These are phyloP conservation scores for Diaporthe eres DNA, from an alignment of 2,329 filamentous ascomycete genomes.

Conservation along the genomic window DNA sequence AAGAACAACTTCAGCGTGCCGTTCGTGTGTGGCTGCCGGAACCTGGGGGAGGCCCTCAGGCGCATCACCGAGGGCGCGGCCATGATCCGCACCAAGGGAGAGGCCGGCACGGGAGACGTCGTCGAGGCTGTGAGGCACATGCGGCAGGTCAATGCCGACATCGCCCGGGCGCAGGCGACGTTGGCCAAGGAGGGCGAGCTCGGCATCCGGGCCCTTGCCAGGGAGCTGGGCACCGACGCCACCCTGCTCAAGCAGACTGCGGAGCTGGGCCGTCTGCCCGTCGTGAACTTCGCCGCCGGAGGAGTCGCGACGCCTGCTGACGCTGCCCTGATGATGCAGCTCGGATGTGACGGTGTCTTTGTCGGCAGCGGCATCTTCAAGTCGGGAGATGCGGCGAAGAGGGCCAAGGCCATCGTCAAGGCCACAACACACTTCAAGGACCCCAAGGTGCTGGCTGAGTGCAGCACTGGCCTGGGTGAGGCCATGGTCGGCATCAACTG, in stretches of 20 bases:
- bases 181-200: slow-evolving; percentile 68
- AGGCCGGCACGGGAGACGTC: slow-evolving; percentile 96
- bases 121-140: slow-evolving; percentile 98
- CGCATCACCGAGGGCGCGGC: slow-evolving; percentile 94
- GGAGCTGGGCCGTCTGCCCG: slow-evolving; percentile 87
- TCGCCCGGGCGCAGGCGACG: slow-evolving; percentile 83
- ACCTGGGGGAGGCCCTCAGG: slow-evolving; percentile 92
- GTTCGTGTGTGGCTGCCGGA: slow-evolving; percentile 96
- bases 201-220: slow-evolving; percentile 78
- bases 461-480: slow-evolving; percentile 91
- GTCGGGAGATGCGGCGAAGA: slow-evolving; percentile 88
- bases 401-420: slow-evolving; percentile 94
- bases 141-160: slow-evolving; percentile 88
- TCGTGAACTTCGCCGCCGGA: slow-evolving; percentile 98
- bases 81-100: slow-evolving; percentile 99
- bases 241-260: slow-evolving; percentile 88
- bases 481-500: slow-evolving; percentile 98
- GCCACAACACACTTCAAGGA: slow-evolving; percentile 94
- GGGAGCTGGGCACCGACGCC: slow-evolving; percentile 84
- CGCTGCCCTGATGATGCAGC: slow-evolving; percentile 97
- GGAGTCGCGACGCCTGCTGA: slow-evolving; percentile 99
- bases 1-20: slow-evolving; percentile 87
- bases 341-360: slow-evolving; percentile 98
- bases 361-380: slow-evolving; percentile 99
- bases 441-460: slow-evolving; percentile 86